These are phyloP conservation scores for Trichopus zeylanicus DNA, from an alignment of 116 monocot genomes.

Conservation along the genomic window DNA sequence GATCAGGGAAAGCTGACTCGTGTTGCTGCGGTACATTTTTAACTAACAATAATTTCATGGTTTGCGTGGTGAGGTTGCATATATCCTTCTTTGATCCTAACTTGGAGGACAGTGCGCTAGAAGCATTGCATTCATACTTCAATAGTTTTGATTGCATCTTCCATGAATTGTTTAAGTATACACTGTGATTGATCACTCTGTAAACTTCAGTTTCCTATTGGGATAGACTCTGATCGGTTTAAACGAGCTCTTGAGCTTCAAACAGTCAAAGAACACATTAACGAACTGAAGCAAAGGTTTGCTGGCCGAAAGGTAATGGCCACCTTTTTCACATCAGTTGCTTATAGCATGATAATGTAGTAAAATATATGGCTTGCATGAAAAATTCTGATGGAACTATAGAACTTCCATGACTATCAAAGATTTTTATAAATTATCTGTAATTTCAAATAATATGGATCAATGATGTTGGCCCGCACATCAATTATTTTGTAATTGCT, in stretches of 20 bases:
- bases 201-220: slow-evolving; percentile 83
- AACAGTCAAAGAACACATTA: slow-evolving; percentile 73
- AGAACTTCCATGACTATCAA: too few species aligned
- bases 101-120: too few species aligned
- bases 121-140: neutral
- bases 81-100: neutral
- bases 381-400: too few species aligned
- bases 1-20: slow-evolving; percentile 94
- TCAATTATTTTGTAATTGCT: too few species aligned
- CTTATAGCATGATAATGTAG: too few species aligned
- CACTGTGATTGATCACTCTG: neutral
- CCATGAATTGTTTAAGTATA: neutral
- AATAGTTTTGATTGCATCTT: neutral
- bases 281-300: slow-evolving; percentile 72
- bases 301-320: slow-evolving; percentile 73
- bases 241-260: slow-evolving; percentile 81
- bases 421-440: too few species aligned
- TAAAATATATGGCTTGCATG: too few species aligned
- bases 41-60: neutral
- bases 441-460: too few species aligned
- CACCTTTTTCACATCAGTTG: neutral
- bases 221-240: slow-evolving; percentile 90
- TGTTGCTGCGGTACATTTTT: slow-evolving; percentile 75
- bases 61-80: neutral
- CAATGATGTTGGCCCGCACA: too few species aligned